phyloP scores from a whole-genome alignment of 441 rosid species.

The Adansonia grandidieri region DNA sequence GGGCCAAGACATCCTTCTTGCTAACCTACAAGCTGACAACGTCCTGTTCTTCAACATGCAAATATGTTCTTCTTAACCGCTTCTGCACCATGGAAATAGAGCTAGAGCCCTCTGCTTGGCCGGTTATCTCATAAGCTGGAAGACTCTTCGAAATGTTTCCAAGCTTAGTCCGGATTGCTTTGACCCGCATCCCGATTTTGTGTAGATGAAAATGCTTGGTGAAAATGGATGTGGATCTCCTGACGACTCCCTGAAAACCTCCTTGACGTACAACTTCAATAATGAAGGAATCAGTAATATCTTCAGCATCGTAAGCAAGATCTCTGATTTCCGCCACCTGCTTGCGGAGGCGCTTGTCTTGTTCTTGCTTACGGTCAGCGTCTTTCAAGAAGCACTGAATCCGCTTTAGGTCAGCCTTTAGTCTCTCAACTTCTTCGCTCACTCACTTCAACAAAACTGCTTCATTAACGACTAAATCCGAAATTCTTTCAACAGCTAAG shows the following conservation, averaged over 20 bases:
- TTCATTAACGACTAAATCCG: constrained; percentile 25
- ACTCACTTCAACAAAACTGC: constrained; percentile 17
- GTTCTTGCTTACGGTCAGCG: constrained; percentile 19
- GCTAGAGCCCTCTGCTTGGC: background rate
- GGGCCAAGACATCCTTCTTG: background rate
- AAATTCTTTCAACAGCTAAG: constrained; percentile 6
- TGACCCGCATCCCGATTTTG: background rate
- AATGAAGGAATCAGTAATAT: constrained; percentile 22
- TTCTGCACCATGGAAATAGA: background rate
- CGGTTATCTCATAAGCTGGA: background rate
- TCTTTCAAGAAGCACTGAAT: constrained; percentile 28
- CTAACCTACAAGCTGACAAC: background rate
- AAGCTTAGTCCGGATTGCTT: background rate
- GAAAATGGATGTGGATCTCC: constrained; percentile 5
- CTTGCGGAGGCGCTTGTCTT: background rate
- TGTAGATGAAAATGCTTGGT: constrained; percentile 1
- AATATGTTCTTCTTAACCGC: background rate
- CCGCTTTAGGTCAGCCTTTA: constrained; percentile 23
- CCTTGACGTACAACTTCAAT: constrained; percentile 5
- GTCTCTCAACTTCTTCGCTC: background rate
- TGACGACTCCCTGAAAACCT: background rate
- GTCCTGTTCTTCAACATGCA: constrained; percentile 7
- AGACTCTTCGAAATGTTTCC: background rate
- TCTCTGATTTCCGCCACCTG: constrained; percentile 28
- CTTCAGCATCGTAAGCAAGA: constrained; percentile 32